These are phyloP conservation scores for Penicillium sp. DNA, from an alignment of 2,329 filamentous ascomycete species.

Conservation along the genomic window DNA sequence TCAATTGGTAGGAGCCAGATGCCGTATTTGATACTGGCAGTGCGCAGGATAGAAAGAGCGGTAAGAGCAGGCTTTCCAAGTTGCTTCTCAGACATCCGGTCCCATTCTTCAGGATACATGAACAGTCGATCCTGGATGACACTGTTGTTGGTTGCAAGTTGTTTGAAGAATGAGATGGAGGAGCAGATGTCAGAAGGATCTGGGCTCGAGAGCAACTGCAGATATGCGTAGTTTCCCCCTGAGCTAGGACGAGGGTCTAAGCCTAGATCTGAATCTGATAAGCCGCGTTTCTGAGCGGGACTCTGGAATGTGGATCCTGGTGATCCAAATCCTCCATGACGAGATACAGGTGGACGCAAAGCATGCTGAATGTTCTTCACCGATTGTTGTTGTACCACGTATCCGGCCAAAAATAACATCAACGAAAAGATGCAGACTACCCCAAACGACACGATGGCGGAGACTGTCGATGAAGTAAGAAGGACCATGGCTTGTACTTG, in stretches of 20 bases:
- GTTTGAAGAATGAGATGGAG: conserved; percentile 45
- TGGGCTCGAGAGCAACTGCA: conserved; percentile 45
- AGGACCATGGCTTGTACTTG: conserved; percentile 43
- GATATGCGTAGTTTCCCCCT: conserved; percentile 40
- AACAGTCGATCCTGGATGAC: conserved; percentile 43
- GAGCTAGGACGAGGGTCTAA: conserved; percentile 3
- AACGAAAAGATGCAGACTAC: conserved; percentile 73
- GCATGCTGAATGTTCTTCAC: conserved; percentile 73
- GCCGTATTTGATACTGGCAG: conserved; percentile 40
- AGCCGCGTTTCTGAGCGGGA: conserved; percentile 15
- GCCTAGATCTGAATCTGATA: conserved; percentile 14
- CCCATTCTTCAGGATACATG: conserved; percentile 49
- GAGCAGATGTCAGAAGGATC: conserved; percentile 48
- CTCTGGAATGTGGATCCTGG: conserved; percentile 25
- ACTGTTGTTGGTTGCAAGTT: conserved; percentile 35
- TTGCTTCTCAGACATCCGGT: conserved; percentile 27
- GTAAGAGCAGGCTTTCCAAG: conserved; percentile 28
- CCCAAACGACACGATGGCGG: conserved; percentile 43
- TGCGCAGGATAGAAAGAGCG: conserved; percentile 39
- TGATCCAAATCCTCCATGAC: conserved; percentile 6
- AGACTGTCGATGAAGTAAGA: conserved; percentile 46
- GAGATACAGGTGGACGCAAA: conserved; percentile 47
- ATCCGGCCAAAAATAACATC: conserved; percentile 84
- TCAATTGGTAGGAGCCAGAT: conserved; percentile 45
- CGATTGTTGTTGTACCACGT: conserved; percentile 82